Percentiles rank a stretch among this genome's conserved stretches.
These are phyloP conservation scores for Lachancea dasiensis DNA, from an alignment of 805 yeast species.

Conservation along the genomic window DNA sequence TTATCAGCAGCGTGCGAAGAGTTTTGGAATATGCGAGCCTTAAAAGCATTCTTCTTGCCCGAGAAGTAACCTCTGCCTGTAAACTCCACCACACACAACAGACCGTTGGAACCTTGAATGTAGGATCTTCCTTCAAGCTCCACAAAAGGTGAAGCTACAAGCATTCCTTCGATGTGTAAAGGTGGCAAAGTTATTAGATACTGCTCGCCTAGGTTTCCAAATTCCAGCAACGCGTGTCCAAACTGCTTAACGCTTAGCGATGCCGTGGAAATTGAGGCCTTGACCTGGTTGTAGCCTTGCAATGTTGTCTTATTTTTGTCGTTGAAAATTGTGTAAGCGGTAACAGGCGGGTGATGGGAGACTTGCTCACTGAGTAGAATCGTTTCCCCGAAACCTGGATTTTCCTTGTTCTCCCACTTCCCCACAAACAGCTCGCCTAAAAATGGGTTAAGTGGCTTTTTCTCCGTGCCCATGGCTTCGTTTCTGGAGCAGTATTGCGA, in stretches of 20 bases:
- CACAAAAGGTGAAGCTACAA: slow-evolving; percentile 88
- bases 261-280: slow-evolving; percentile 73
- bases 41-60: slow-evolving; percentile 90
- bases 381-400: slow-evolving; percentile 63
- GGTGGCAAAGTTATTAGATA: slow-evolving; percentile 89
- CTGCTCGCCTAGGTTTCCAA: slow-evolving; percentile 54
- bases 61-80: slow-evolving; percentile 92
- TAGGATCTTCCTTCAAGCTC: slow-evolving; percentile 87
- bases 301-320: slow-evolving; percentile 60
- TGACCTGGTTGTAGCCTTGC: slow-evolving; percentile 88
- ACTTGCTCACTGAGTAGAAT: slow-evolving; percentile 85
- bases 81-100: slow-evolving; percentile 65
- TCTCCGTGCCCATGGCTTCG: slow-evolving; percentile 90
- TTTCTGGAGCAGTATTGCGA: slow-evolving; percentile 92
- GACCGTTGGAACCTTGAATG: slow-evolving; percentile 79
- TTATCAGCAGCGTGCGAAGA: slow-evolving; percentile 43
- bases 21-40: slow-evolving; percentile 69
- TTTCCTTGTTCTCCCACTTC: slow-evolving; percentile 62
- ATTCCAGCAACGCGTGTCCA: slow-evolving; percentile 80
- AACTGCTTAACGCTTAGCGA: slow-evolving; percentile 82
- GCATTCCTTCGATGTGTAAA: slow-evolving; percentile 87
- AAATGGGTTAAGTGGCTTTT: slow-evolving; percentile 95
- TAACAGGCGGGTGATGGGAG: slow-evolving; percentile 94
- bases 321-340: slow-evolving; percentile 83
- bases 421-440: slow-evolving; percentile 93